Percentiles rank a stretch among this genome's conserved stretches.
phyloP scores from a whole-genome alignment of 1,284 basidiomycete species.

The Rhodotorula sp. region DNA sequence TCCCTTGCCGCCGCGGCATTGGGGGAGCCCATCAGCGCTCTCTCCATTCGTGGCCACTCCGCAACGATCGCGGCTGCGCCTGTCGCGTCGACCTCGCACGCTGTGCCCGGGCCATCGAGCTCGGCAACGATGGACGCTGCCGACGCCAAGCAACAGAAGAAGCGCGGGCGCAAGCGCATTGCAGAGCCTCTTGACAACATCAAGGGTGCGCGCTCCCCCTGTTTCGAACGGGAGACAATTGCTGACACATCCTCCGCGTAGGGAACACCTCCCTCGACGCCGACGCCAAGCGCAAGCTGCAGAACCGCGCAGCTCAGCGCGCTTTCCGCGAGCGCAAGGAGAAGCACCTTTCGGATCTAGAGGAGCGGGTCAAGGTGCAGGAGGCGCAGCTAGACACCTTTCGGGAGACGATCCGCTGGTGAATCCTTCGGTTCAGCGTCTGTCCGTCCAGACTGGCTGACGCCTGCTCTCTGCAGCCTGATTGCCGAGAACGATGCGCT shows the following conservation, averaged over 20 bases:
- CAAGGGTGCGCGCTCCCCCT: neutral
- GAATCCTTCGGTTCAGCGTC: neutral
- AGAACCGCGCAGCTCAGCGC: conserved; percentile 40
- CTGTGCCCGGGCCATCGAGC: neutral
- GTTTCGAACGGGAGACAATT: neutral
- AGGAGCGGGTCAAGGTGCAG: conserved; percentile 26
- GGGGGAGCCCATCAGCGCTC: too few species aligned
- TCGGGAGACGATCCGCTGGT: conserved; percentile 15
- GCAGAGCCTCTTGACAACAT: conserved; percentile 7
- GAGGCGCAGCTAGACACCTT: conserved; percentile 17
- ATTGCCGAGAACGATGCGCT: conserved; percentile 28
- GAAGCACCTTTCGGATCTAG: conserved; percentile 30
- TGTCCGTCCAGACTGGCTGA: neutral
- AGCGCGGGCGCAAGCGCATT: conserved; percentile 29
- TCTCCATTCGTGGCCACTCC: too few species aligned
- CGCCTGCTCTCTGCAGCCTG: neutral
- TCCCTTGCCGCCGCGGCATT: too few species aligned
- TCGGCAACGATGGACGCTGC: neutral
- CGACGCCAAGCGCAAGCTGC: conserved; percentile 38
- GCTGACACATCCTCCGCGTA: neutral
- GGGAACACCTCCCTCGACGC: conserved; percentile 25
- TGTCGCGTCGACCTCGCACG: neutral
- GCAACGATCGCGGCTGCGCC: too few species aligned
- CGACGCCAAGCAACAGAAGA: neutral
- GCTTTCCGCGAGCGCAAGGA: conserved; percentile 43